Base-by-base conservation (phyloP, 768 basidiomycete species). In the Phylloporus scabripes region DNA sequence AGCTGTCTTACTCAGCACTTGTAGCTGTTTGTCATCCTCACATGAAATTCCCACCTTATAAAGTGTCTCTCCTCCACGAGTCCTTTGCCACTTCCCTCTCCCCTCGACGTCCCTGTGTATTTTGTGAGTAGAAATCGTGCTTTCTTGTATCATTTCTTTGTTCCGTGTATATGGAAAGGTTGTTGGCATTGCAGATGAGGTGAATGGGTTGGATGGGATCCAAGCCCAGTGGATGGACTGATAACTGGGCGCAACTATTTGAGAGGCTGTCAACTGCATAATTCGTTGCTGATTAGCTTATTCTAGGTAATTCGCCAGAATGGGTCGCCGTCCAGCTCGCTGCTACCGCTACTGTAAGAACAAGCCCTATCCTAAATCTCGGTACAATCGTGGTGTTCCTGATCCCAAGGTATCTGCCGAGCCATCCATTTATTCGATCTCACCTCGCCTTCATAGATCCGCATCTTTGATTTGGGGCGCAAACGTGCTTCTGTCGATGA, bases 271-370 rank as follows among this genome's bases (percentile, higher is more conserved):
- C 0, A 11, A 17, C 11, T 0, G 0, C n/a, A 2, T 24, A 33
- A 38, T 33, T 17, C 2, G 15, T 24, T 47, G 10, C 60, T 64
- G 14, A 62, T 36, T 9, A 0, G 20, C 42, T 14, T 6, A 18
- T 23, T 42, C 0, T 32, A 63, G 62, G 57, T 53, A 55, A 38
- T 42, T 42, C 42, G 17, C 42, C 40, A 54, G 57, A 45, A 96
- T 96, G 93, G 93, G 93, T 81, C 91, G 92, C 70, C 90, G 92
- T 78, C 92, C 93, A 56, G 92, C 93, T 74, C 87, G 90, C 64
- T 96, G 92, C 83, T 95, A 95, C 78, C 87, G 93, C 60, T 97
- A 97, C 78, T 97, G 93, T 82, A 97, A 97, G 77, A 95, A 94
- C 82, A 97, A 98, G 83, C 93, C 95, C 21, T 94, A 89, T 77